Evolutionary conservation across 176 grass and related monocot species (phyloP).

Genomic region (Microstegium vimineum): DNA sequence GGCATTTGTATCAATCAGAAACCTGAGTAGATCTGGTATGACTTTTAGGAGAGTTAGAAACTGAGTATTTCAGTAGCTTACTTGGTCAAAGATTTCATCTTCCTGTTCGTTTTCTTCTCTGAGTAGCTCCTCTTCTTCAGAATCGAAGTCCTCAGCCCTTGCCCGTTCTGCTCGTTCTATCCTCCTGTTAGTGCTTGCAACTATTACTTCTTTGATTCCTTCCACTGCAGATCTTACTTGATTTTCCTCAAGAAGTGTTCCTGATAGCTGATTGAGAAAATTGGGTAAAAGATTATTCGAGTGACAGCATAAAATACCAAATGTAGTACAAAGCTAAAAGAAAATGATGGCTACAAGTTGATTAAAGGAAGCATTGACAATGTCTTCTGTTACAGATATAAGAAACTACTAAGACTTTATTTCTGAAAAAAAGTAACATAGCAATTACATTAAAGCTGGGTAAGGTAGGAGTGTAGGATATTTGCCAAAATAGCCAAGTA

Average conservation of each 20-base stretch:
- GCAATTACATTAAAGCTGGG: not conserved
- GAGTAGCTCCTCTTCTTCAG: slow-evolving; percentile 73
- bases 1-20: slow-evolving; percentile 1
- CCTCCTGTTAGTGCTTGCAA: slow-evolving; percentile 57
- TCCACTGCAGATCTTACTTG: slow-evolving; percentile 69
- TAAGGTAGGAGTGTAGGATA: not conserved
- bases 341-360: not conserved
- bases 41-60: slow-evolving; percentile 4
- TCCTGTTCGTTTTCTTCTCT: slow-evolving; percentile 88
- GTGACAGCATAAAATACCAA: not conserved
- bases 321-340: slow-evolving; percentile 17
- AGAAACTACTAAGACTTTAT: slow-evolving; percentile 7
- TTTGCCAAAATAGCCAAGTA: slow-evolving; percentile 4
- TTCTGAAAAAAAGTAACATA: not conserved
- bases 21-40: not conserved
- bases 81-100: slow-evolving; percentile 86
- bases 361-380: slow-evolving; percentile 22
- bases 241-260: slow-evolving; percentile 58
- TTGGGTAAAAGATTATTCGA: slow-evolving; percentile 3
- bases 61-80: slow-evolving; percentile 28
- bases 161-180: slow-evolving; percentile 56
- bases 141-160: slow-evolving; percentile 70
- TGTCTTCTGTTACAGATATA: not conserved
- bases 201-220: slow-evolving; percentile 67
- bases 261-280: slow-evolving; percentile 45